These are phyloP conservation scores for Pseudogymnoascus sp. DNA, from an alignment of 2,329 filamentous ascomycete species.

Conservation along the genomic window DNA sequence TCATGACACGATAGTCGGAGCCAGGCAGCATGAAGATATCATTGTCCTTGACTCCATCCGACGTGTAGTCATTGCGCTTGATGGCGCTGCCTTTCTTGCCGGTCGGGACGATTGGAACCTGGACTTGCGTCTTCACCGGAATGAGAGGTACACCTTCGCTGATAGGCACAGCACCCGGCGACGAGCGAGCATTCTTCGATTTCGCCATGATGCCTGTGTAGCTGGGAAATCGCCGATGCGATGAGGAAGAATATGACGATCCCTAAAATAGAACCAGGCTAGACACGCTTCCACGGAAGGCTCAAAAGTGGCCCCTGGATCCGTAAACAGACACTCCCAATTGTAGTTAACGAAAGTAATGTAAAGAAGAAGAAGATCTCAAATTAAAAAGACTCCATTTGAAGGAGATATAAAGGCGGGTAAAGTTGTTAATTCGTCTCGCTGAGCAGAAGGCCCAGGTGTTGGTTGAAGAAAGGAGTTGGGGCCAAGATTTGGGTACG, in stretches of 20 bases:
- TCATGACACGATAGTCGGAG: slow-evolving; percentile 73
- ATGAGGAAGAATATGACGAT: background rate
- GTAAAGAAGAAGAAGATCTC: background rate
- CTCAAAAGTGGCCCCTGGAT: slow-evolving; percentile 1
- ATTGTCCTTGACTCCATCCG: slow-evolving; percentile 75
- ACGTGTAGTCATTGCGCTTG: slow-evolving; percentile 53
- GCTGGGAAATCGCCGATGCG: background rate
- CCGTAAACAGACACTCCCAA: background rate
- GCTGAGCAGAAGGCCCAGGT: background rate
- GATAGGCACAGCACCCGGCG: background rate
- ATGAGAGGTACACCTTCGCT: background rate
- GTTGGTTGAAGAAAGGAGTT: slow-evolving; percentile 8
- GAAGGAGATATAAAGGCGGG: background rate
- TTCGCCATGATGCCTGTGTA: slow-evolving; percentile 2
- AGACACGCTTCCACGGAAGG: slow-evolving; percentile 5
- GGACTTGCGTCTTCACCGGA: background rate
- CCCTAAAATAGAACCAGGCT: slow-evolving; percentile 4
- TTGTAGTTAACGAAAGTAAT: slow-evolving; percentile 10
- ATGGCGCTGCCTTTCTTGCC: slow-evolving; percentile 12
- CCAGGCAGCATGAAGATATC: slow-evolving; percentile 82
- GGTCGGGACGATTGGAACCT: background rate
- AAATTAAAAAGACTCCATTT: slow-evolving; percentile 9
- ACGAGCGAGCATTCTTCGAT: slow-evolving; percentile 10
- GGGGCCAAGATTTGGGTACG: slow-evolving; percentile 5
- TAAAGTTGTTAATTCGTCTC: background rate